Base-by-base conservation (phyloP, 1,139 yeast species). In the Yamadazyma siamensis region DNA sequence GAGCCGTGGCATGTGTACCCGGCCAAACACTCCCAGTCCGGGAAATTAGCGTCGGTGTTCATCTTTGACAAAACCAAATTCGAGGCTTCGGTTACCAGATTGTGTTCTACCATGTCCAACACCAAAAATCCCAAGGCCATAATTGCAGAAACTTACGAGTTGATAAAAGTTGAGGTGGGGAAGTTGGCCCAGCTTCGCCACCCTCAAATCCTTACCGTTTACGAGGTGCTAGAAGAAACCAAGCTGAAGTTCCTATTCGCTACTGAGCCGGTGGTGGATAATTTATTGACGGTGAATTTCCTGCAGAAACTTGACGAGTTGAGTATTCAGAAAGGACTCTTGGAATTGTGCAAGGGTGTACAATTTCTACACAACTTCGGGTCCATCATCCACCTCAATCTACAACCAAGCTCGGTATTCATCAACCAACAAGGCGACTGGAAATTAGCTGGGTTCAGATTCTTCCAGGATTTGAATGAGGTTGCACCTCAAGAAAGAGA, bases 1-100 rank as follows among this genome's bases (percentile, higher is more conserved):
- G 95, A 87, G 19, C 87, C 94, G 12, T 91, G 97, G 97, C 57
- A 77, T 8, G 76, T 91, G 0, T 86, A 77, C 45, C 87, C 91
- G 2, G 97, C 94, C 17, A 84, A 82, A 46, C 79, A 76, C 31
- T 78, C 78, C 41, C 61, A 75, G 11, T 61, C 69, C 3, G 79
- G 78, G 23, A 64, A 71, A 32, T 50, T 62, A 34, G 95, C 80
- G 1, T 83, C 95, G 6, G 94, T 91, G 13, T 88, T 91, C 58
- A 80, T 85, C 21, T 86, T 89, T 50, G 96, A 86, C 53, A 91
- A 89, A 61, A 75, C 81, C 49, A 77, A 77, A 39, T 76, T 85
- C 44, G 91, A 84, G 46, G 56, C 71, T 9, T 65, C 64, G 34
- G 56, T 87, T 13, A 45, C 62, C 13, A 71, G 75, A 39, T 56